Conservation (phyloP, 179 eudicot genomes). For the Silene coronaria region DNA sequence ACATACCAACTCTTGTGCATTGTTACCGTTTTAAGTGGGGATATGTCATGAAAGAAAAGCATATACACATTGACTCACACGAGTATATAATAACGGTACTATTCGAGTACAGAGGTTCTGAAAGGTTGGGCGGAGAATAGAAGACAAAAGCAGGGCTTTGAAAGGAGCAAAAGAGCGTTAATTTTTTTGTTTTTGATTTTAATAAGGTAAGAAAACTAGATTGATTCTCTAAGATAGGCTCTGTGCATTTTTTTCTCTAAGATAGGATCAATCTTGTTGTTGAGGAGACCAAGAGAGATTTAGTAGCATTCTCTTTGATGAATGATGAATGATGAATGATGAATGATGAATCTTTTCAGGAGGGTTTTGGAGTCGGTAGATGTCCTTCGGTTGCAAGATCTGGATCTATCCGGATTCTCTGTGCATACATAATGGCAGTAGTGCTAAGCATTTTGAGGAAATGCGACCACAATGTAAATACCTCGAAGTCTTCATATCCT, state of each 20-base stretch:
- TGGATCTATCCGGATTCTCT: slow-evolving; percentile 84
- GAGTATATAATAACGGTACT: background rate
- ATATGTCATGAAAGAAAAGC: background rate
- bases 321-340: slow-evolving; percentile 82
- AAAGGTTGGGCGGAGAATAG: background rate
- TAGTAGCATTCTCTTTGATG: slow-evolving; percentile 89
- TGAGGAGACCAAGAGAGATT: slow-evolving; percentile 74
- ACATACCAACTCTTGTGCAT: background rate
- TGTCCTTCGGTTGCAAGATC: slow-evolving; percentile 64
- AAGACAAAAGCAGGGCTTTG: background rate
- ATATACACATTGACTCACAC: background rate
- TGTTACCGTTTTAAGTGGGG: background rate
- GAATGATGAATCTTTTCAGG: slow-evolving; percentile 76
- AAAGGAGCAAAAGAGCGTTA: background rate
- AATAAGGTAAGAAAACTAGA: no score
- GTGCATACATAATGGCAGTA: slow-evolving; percentile 17
- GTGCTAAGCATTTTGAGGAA: background rate
- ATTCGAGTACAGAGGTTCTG: background rate
- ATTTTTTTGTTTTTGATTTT: no score
- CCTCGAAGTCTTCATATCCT: slow-evolving; percentile 94
- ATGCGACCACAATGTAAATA: slow-evolving; percentile 12
- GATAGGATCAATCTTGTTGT: slow-evolving; percentile 38
- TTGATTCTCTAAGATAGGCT: no score
- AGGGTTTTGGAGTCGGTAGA: slow-evolving; percentile 67
- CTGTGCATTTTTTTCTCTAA: no score